A percentile compares a stretch with the other conserved stretches of the same genome.
phyloP scores from a whole-genome alignment of 805 yeast species.

The Komagataella mondaviorum region DNA sequence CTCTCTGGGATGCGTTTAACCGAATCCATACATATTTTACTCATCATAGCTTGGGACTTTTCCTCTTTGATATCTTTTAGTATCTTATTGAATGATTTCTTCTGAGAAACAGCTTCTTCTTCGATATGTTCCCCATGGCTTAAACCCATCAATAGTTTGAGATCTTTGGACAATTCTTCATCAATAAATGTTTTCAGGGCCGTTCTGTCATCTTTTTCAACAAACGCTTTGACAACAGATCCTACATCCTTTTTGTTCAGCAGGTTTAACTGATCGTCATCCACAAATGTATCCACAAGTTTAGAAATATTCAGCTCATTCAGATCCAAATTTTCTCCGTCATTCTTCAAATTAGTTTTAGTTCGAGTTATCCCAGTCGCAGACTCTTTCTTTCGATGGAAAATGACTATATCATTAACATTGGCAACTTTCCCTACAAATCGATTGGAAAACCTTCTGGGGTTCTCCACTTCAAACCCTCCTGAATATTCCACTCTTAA shows the following conservation, averaged over 20 bases:
- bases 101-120: conserved; percentile 6
- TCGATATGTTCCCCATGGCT: conserved; percentile 25
- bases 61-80: conserved; percentile 26
- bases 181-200: conserved; percentile 54
- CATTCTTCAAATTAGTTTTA: neutral
- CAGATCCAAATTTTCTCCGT: conserved; percentile 12
- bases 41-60: neutral
- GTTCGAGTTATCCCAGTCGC: conserved; percentile 2
- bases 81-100: conserved; percentile 26
- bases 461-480: conserved; percentile 85
- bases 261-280: conserved; percentile 49
- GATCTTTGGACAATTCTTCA: conserved; percentile 38
- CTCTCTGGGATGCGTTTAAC: neutral
- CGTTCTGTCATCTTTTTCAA: conserved; percentile 73
- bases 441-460: conserved; percentile 75
- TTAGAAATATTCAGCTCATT: conserved; percentile 39
- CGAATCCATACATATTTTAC: neutral
- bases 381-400: conserved; percentile 36
- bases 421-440: conserved; percentile 90
- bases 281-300: conserved; percentile 48
- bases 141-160: conserved; percentile 31
- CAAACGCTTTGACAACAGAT: conserved; percentile 55
- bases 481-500: conserved; percentile 82
- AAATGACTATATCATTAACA: conserved; percentile 71
- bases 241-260: conserved; percentile 68